Evolutionary conservation across 1,284 basidiomycete species (phyloP).

Genomic region (Apiotrichum porosum): DNA sequence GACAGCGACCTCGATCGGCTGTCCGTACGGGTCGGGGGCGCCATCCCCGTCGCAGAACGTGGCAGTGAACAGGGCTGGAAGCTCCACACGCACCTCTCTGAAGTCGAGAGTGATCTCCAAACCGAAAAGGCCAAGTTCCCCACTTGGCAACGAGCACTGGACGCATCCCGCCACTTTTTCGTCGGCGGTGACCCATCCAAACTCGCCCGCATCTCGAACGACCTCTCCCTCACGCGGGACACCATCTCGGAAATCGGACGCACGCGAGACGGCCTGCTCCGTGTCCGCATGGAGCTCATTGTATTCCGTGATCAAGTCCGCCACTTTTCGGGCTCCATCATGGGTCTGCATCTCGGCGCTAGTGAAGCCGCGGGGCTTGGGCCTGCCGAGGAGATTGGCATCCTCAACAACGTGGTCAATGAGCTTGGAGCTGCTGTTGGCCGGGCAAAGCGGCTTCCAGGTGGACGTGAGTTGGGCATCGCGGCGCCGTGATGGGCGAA

Average conservation of each 20-base stretch:
- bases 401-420: slow-evolving; percentile 13
- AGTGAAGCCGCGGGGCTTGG: slow-evolving; percentile 21
- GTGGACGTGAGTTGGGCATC: neutral
- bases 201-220: slow-evolving; percentile 27
- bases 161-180: slow-evolving; percentile 29
- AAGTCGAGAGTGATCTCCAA: slow-evolving; percentile 4
- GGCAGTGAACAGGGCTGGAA: slow-evolving; percentile 7
- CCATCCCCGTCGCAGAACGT: slow-evolving; percentile 5
- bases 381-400: slow-evolving; percentile 33
- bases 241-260: slow-evolving; percentile 29
- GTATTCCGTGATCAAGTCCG: slow-evolving; percentile 39
- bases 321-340: slow-evolving; percentile 35
- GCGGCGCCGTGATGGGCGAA: neutral
- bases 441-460: slow-evolving; percentile 10
- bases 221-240: slow-evolving; percentile 27
- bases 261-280: slow-evolving; percentile 26
- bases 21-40: slow-evolving; percentile 10
- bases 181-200: slow-evolving; percentile 37
- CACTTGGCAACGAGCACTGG: slow-evolving; percentile 31
- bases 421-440: slow-evolving; percentile 14
- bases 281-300: slow-evolving; percentile 25
- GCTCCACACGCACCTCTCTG: slow-evolving; percentile 9
- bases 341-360: slow-evolving; percentile 42
- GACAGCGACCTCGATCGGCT: slow-evolving; percentile 28
- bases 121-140: slow-evolving; percentile 28